Evolutionary conservation across 2,329 filamentous ascomycete species (phyloP).

Genomic region (Rhynchosporium graminicola): DNA sequence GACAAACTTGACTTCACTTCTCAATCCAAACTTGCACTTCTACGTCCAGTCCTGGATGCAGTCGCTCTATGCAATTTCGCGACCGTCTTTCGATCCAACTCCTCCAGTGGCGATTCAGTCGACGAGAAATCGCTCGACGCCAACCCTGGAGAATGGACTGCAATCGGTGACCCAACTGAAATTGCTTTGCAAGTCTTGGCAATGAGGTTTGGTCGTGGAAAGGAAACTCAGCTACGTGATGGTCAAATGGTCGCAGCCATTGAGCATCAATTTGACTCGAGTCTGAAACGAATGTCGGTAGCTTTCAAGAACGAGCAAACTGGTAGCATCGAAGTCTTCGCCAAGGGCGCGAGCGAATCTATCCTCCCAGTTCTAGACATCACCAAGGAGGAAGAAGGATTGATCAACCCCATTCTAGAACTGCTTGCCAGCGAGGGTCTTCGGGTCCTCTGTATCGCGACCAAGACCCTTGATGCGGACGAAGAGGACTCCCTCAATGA

Average conservation of each 20-base stretch:
- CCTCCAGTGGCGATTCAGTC: slow-evolving; percentile 18
- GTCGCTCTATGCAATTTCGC: slow-evolving; percentile 64
- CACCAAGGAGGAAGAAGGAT: slow-evolving; percentile 47
- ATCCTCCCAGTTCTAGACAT: slow-evolving; percentile 54
- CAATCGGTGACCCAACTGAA: slow-evolving; percentile 69
- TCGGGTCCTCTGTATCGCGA: slow-evolving; percentile 67
- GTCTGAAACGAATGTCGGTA: slow-evolving; percentile 74
- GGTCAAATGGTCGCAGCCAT: slow-evolving; percentile 53
- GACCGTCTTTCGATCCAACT: slow-evolving; percentile 40
- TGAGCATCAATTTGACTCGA: slow-evolving; percentile 73
- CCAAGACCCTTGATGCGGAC: slow-evolving; percentile 46
- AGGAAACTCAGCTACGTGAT: slow-evolving; percentile 50
- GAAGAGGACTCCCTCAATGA: slow-evolving; percentile 43
- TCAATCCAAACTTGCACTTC: slow-evolving; percentile 41
- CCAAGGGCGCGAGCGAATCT: slow-evolving; percentile 61
- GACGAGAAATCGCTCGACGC: slow-evolving; percentile 24
- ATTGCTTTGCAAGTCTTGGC: slow-evolving; percentile 75
- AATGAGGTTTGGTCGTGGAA: slow-evolving; percentile 62
- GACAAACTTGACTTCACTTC: slow-evolving; percentile 38
- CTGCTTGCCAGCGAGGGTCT: slow-evolving; percentile 63
- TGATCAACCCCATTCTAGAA: slow-evolving; percentile 53
- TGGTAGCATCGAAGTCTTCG: slow-evolving; percentile 49
- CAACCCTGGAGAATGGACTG: slow-evolving; percentile 50
- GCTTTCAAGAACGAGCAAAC: slow-evolving; percentile 53
- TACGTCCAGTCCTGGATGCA: slow-evolving; percentile 45